Base-by-base conservation (phyloP, 2,329 filamentous ascomycete genomes). In the Penicillium sp. region DNA sequence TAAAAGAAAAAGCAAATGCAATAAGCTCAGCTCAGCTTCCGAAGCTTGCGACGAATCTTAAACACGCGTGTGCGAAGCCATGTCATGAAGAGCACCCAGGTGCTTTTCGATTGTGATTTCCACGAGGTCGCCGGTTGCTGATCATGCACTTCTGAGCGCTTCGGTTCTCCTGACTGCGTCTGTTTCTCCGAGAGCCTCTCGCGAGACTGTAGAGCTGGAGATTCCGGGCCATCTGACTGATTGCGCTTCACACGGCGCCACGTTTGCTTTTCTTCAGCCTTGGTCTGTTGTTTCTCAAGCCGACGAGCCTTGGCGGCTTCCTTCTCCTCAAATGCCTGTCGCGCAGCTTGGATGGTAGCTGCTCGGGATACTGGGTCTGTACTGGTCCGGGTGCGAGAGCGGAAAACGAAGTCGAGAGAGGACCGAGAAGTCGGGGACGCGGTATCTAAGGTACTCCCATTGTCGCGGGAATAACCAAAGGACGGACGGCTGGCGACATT, bases 251-350 rank as follows among this genome's bases (percentile, higher is more conserved):
- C 66, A 40, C 69, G 71, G 47, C 75, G 75, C 24, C 67, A 68
- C 25, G 65, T 65, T 43, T 71, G 66, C 47, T 59, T 77, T 66
- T 61, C 73, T 63, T 69, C 78, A 50, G 72, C 69, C 69, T 69
- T 79, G 49, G 71, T 61, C 41, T 72, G 75, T 47, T 80, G 78
- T 58, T 78, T 73, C 59, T 81, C 77, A 40, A 75, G 67, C 56
- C 79, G 80, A 43, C 71, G 74, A 47, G 75, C 75, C 57, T 82
- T 83, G 31, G 75, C 78, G 3, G 76, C 78, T 65, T 83, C 79
- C 56, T 80, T 80, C 55, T 82, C 78, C 50, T 79, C 73, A 61
- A 82, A 83, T 28, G 80, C 80, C 44, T 76, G 71, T 6, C 81
- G 75, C 4, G 78, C 76, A 39, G 77, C 78, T 47, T 78, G 75